Evolutionary conservation across 2,329 filamentous ascomycete genomes (phyloP).

Genomic region (Calonectria ilicicola): DNA sequence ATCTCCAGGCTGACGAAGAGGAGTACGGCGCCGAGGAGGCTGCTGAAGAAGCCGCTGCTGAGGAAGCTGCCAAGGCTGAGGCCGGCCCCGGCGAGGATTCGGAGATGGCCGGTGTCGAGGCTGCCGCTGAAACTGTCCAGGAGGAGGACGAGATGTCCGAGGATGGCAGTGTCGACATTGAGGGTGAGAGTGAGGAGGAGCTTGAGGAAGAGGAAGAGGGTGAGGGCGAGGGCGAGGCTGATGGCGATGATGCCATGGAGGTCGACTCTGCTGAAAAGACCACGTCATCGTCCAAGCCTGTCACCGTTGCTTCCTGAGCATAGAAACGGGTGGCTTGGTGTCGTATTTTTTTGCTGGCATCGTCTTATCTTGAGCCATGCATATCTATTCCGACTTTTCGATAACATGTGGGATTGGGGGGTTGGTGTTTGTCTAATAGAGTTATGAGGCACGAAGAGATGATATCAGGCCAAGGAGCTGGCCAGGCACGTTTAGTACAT

Average conservation of each 20-base stretch:
- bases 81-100: slow-evolving; percentile 70
- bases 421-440: slow-evolving; percentile 42
- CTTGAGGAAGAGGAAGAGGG: slow-evolving; percentile 73
- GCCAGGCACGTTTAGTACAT: slow-evolving; percentile 29
- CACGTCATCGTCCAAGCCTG: slow-evolving; percentile 48
- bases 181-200: slow-evolving; percentile 80
- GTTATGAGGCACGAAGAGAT: slow-evolving; percentile 47
- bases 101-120: slow-evolving; percentile 80
- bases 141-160: slow-evolving; percentile 79
- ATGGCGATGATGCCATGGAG: slow-evolving; percentile 62
- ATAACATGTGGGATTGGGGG: slow-evolving; percentile 31
- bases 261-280: slow-evolving; percentile 57
- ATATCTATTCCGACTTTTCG: slow-evolving; percentile 28
- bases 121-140: slow-evolving; percentile 53
- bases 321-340: background rate
- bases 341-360: slow-evolving; percentile 26
- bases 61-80: slow-evolving; percentile 59
- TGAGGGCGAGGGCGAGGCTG: slow-evolving; percentile 48
- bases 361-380: slow-evolving; percentile 29
- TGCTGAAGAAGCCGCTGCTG: slow-evolving; percentile 75
- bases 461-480: slow-evolving; percentile 40
- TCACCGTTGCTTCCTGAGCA: slow-evolving; percentile 49
- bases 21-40: slow-evolving; percentile 93
- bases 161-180: slow-evolving; percentile 82
- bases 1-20: slow-evolving; percentile 85